Evolutionary conservation across 257 asterid species (phyloP), one percentile per base, ranked within the genome.

Genomic region (Sherardia arvensis): DNA sequence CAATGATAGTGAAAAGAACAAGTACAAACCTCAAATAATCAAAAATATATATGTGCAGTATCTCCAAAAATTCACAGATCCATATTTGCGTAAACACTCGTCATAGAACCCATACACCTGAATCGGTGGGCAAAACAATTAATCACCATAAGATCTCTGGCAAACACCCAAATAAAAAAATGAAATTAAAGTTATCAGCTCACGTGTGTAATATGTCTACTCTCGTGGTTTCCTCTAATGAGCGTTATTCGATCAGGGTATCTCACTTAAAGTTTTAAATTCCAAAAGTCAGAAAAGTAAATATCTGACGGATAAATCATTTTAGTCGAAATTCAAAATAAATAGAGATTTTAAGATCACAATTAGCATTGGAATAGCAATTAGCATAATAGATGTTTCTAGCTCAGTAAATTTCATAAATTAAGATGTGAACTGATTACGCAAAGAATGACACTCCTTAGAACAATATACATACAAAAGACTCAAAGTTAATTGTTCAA

Each of bases 161-260:
- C 7, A 25, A 47, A 18, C 59, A 22, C 57, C n/a, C 12, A 48
- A 32, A 30, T 59, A 6, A 54, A 15, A 8, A 25, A 12, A 26
- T 55, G 22, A 0, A 55, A 22, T 6, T 22, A n/a, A 66, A 70
- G 63, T 54, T 27, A 28, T 28, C 73, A 36, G n/a, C 66, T 69
- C 70, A 92, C 99, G 96, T 92, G 99, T 67, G 99, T 92, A 66
- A 92, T 92, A 77, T 92, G 99, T 53, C 96, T 88, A 78, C 98
- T 88, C 83, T 91, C 98, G 61, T 91, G 98, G 84, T 91, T 91
- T 56, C 98, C 98, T 75, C 99, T 80, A 67, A 92, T 89, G 65
- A 92, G 88, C 30, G 99, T 92, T 74, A 92, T 92, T 75, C 99
- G 85, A 75, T 92, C 97, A 8, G 99, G 97, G 80, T 89, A 92